Conservation (phyloP, 2,329 filamentous ascomycete species). For the Cercospora berteroae region DNA sequence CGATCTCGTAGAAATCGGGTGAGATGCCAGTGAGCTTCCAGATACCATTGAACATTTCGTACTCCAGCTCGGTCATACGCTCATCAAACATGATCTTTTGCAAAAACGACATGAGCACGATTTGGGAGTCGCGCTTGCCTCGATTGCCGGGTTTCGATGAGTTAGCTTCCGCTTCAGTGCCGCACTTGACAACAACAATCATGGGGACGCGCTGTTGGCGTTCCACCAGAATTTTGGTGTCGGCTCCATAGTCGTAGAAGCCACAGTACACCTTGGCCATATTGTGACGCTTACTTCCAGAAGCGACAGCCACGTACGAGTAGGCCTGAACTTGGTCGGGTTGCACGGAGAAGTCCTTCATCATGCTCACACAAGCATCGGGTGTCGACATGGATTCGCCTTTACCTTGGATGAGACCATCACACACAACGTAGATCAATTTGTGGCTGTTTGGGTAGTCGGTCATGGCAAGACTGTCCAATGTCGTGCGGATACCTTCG, state of each 20-base stretch:
- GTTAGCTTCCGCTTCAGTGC: slow-evolving; percentile 79
- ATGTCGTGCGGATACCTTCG: slow-evolving; percentile 85
- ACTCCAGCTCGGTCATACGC: slow-evolving; percentile 98
- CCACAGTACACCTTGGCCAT: slow-evolving; percentile 99
- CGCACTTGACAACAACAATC: slow-evolving; percentile 94
- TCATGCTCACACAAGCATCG: slow-evolving; percentile 86
- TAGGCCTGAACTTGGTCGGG: slow-evolving; percentile 82
- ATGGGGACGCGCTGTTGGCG: slow-evolving; percentile 97
- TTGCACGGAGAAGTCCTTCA: slow-evolving; percentile 81
- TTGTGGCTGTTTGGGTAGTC: slow-evolving; percentile 99
- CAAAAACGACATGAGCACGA: slow-evolving; percentile 98
- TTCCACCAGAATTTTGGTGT: slow-evolving; percentile 74
- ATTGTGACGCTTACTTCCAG: slow-evolving; percentile 95
- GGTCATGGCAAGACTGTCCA: slow-evolving; percentile 94
- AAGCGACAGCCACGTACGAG: slow-evolving; percentile 95
- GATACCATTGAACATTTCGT: slow-evolving; percentile 98
- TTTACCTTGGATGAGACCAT: slow-evolving; percentile 95
- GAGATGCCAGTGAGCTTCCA: slow-evolving; percentile 99
- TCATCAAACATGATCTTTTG: slow-evolving; percentile 99
- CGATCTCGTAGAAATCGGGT: slow-evolving; percentile 94
- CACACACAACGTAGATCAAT: slow-evolving; percentile 90
- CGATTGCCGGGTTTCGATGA: slow-evolving; percentile 91
- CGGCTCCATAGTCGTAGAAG: slow-evolving; percentile 91
- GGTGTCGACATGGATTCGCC: slow-evolving; percentile 85
- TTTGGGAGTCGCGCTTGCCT: slow-evolving; percentile 98